A percentile compares a stretch with the other conserved stretches of the same genome.
Evolutionary conservation across 148 eudicot species (phyloP).

Genomic region (Persicaria tinctoria): DNA sequence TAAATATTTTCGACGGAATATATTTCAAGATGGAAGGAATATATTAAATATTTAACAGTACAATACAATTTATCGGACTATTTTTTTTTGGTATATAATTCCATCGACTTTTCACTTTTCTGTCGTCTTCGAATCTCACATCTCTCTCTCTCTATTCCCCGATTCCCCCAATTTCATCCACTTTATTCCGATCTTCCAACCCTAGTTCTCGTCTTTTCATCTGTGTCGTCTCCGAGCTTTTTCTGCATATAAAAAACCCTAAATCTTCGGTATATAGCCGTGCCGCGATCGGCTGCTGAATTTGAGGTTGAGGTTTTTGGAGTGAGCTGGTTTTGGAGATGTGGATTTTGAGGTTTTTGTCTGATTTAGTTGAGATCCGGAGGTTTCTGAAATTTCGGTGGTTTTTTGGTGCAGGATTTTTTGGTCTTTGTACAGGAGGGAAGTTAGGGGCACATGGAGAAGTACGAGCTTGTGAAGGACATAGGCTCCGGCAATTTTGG

Average conservation of each 20-base stretch:
- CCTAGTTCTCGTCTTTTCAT: background rate
- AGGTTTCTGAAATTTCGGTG: background rate
- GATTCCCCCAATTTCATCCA: slow-evolving; percentile 11
- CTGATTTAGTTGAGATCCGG: slow-evolving; percentile 3
- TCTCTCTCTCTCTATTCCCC: slow-evolving; percentile 6
- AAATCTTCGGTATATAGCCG: background rate
- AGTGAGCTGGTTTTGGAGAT: background rate
- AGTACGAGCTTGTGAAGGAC: slow-evolving; percentile 20
- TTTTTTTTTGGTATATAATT: background rate
- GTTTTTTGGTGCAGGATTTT: slow-evolving; percentile 1
- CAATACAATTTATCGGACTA: too few relatives aligned
- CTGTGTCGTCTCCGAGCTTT: background rate
- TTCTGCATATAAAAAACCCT: background rate
- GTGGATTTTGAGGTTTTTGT: background rate
- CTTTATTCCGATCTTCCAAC: slow-evolving; percentile 10
- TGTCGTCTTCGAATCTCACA: background rate
- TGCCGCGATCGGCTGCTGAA: background rate
- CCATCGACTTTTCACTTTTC: background rate
- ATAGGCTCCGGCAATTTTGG: slow-evolving; percentile 20
- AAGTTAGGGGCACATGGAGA: slow-evolving; percentile 10
- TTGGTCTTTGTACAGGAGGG: background rate
- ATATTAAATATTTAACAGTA: too few relatives aligned
- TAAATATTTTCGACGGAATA: too few relatives aligned
- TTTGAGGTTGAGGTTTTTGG: background rate
- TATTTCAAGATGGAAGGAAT: too few relatives aligned